Percentiles rank a stretch among this genome's conserved stretches.
phyloP scores from a whole-genome alignment of 176 grass and related monocot species.

The Hsuehochloa calcarea region DNA sequence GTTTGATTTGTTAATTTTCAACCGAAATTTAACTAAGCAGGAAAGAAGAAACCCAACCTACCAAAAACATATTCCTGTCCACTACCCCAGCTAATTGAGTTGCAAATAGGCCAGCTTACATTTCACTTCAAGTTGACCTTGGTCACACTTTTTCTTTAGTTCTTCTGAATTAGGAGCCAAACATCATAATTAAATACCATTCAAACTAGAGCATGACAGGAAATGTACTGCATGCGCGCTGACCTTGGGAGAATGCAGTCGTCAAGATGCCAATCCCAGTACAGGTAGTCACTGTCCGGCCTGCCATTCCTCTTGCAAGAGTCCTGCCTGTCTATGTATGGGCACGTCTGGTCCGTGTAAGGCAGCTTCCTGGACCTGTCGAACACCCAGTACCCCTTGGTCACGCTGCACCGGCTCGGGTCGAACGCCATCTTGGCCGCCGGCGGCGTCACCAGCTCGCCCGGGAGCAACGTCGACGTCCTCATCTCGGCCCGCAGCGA shows the following conservation, averaged over 20 bases:
- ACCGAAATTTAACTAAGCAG: not conserved
- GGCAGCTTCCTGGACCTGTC: conserved; percentile 44
- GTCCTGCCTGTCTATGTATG: conserved; percentile 67
- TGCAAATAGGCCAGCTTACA: not conserved
- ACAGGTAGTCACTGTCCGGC: conserved; percentile 65
- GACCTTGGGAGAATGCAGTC: conserved; percentile 74
- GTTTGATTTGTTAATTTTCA: not conserved
- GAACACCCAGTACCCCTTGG: conserved; percentile 63
- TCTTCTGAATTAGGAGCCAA: not conserved
- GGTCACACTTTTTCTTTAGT: not conserved
- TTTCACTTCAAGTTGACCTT: not conserved
- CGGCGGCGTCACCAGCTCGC: not conserved
- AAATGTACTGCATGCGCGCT: not conserved
- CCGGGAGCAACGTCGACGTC: not conserved
- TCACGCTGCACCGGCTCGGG: conserved; percentile 50
- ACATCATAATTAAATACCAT: not conserved
- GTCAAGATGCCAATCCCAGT: conserved; percentile 72
- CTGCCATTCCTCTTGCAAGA: conserved; percentile 63
- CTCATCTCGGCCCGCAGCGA: not conserved
- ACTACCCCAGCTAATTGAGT: not conserved
- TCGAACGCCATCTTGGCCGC: conserved; percentile 34
- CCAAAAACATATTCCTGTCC: not conserved
- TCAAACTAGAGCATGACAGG: not conserved
- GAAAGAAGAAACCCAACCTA: not conserved
- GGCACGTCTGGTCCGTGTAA: conserved; percentile 60